A percentile compares a stretch with the other conserved stretches of the same genome.
These are phyloP conservation scores for Exophiala mesophila DNA, from an alignment of 2,329 filamentous ascomycete genomes.

Conservation along the genomic window DNA sequence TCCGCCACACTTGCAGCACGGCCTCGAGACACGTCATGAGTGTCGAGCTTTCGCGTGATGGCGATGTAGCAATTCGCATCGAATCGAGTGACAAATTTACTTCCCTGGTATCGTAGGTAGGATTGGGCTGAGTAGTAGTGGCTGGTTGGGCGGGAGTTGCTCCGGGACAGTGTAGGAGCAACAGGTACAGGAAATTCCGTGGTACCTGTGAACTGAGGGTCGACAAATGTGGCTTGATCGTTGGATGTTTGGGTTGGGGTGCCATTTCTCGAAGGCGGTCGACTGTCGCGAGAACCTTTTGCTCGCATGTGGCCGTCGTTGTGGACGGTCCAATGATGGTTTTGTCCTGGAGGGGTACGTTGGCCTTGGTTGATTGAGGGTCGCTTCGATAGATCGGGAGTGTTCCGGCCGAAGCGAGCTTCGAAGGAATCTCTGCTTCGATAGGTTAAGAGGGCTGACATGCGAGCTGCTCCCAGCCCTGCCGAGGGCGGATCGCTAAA, in stretches of 20 bases:
- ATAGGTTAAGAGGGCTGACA: constrained; percentile 94
- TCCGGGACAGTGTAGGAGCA: constrained; percentile 29
- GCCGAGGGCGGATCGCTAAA: constrained; percentile 81
- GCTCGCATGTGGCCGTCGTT: constrained; percentile 72
- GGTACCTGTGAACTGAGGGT: constrained; percentile 69
- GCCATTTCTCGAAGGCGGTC: constrained; percentile 33
- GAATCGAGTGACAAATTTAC: constrained; percentile 95
- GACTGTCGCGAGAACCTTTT: constrained; percentile 42
- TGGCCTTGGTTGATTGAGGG: constrained; percentile 60
- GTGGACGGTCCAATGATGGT: constrained; percentile 74
- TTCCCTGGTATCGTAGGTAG: constrained; percentile 91
- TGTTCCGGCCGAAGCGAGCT: constrained; percentile 88
- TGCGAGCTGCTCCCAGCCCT: constrained; percentile 87
- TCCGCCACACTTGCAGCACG: constrained; percentile 60
- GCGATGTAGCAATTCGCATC: constrained; percentile 99
- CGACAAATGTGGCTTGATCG: constrained; percentile 37
- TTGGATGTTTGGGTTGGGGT: constrained; percentile 6
- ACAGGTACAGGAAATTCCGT: constrained; percentile 46
- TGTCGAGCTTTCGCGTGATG: constrained; percentile 95
- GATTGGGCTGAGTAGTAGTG: constrained; percentile 99
- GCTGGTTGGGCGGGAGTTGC: constrained; percentile 39
- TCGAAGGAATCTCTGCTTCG: constrained; percentile 96
- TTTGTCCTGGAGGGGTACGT: constrained; percentile 57
- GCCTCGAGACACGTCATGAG: constrained; percentile 84
- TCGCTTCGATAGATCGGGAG: constrained; percentile 73